Percentiles rank a stretch among this genome's conserved stretches.
Evolutionary conservation across 148 eudicot genomes (phyloP).

Genomic region (Rhododendron kiyosumense): DNA sequence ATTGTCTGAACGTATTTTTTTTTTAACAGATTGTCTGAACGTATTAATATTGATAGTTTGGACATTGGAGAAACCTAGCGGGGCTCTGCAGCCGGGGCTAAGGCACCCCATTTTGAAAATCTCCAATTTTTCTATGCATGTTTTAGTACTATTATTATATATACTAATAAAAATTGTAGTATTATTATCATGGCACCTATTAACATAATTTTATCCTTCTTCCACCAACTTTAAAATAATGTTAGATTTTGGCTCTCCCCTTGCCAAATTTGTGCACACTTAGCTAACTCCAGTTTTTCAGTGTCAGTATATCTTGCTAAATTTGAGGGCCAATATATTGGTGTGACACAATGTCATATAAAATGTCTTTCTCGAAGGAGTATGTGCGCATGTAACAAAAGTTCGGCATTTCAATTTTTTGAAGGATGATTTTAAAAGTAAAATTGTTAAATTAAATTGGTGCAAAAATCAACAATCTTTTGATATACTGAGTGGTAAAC

Average conservation of each 20-base stretch:
- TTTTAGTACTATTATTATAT: no score
- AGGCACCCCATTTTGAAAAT: not conserved
- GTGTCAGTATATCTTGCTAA: not conserved
- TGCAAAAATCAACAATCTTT: not conserved
- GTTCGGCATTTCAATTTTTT: not conserved
- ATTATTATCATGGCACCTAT: no score
- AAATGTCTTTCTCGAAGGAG: not conserved
- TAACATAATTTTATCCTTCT: not conserved
- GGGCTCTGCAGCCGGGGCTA: no score
- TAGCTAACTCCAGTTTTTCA: not conserved
- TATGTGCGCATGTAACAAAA: not conserved
- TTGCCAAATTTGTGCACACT: no score
- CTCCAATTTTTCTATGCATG: not conserved
- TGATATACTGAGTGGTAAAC: no score
- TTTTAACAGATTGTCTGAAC: not conserved
- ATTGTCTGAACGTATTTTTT: no score
- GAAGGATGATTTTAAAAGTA: not conserved
- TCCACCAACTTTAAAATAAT: not conserved
- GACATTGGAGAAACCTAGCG: no score
- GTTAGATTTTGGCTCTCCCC: not conserved
- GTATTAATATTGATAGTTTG: not conserved
- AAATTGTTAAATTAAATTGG: no score
- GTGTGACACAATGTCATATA: not conserved
- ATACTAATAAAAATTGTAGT: no score
- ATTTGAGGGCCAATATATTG: no score